Evolutionary conservation across 768 basidiomycete genomes (phyloP), one percentile per base, ranked within the genome.

Genomic region (Podaxis carcinomalis): DNA sequence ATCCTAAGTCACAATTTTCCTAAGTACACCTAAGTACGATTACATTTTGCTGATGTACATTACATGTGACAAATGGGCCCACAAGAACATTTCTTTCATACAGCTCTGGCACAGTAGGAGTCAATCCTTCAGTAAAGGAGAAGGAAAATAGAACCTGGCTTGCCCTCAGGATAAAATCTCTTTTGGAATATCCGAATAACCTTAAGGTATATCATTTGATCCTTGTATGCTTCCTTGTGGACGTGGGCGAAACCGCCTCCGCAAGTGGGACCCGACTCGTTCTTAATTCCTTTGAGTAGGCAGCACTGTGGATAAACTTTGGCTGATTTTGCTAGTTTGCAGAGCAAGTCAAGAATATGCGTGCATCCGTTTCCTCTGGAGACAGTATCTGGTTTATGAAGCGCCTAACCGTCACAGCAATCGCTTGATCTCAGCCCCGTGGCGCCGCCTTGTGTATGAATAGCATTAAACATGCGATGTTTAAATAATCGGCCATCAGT

Each of bases 31-130:
- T n/a, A n/a, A n/a, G n/a, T n/a, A n/a, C n/a, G n/a, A n/a, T n/a
- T n/a, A n/a, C n/a, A n/a, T n/a, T n/a, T n/a, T n/a, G n/a, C n/a
- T n/a, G n/a, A n/a, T n/a, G n/a, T n/a, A n/a, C n/a, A n/a, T n/a
- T n/a, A n/a, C 23, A 56, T 78, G 77, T 0, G 56, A 64, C 5
- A 77, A 51, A 57, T 74, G 68, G 3, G 66, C 66, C 75, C 76
- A 78, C 51, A 72, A 44, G 16, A 72, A 63, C 13, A 72, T 72
- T 47, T 78, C 77, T 5, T 50, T 36, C 21, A 37, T 35, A 21
- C 13, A 36, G 10, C 5, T 25, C 47, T 57, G 5, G n/a, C 3
- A 14, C 5, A 6, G 32, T 53, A 28, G 11, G 3, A 3, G 21
- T 49, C 19, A 5, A n/a, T 19, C 6, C 27, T 19, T 46, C 11